Evolutionary conservation across 371 early-diverging fungal genomes (phyloP).

Genomic region (Mucor irregularis): DNA sequence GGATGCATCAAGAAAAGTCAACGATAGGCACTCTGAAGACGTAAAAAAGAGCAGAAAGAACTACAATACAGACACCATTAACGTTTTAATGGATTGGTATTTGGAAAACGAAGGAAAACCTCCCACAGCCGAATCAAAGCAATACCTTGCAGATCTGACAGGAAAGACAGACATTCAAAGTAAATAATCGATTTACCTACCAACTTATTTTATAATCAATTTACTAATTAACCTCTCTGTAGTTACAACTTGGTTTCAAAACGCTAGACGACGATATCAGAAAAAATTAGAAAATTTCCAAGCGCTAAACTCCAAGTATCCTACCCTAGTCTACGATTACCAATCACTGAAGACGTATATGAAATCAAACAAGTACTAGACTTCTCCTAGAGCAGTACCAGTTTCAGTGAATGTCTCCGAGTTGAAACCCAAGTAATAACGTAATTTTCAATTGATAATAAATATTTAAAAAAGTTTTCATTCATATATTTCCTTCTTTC

Average conservation of each 20-base stretch:
- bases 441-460: too few relatives aligned
- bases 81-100: conserved; percentile 40
- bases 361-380: conserved; percentile 2
- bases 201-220: too few relatives aligned
- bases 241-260: conserved; percentile 52
- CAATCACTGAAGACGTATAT: conserved; percentile 24
- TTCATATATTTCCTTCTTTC: background rate
- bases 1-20: background rate
- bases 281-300: conserved; percentile 29
- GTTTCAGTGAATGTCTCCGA: too few relatives aligned
- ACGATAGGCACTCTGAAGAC: background rate
- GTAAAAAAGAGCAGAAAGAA: conserved; percentile 36
- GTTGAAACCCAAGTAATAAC: too few relatives aligned
- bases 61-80: conserved; percentile 27
- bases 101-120: conserved; percentile 29
- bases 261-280: conserved; percentile 38
- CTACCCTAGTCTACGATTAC: conserved; percentile 30
- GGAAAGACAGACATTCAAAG: conserved; percentile 31
- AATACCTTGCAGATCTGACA: conserved; percentile 22
- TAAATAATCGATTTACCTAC: conserved; percentile 10
- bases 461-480: too few relatives aligned
- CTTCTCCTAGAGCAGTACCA: too few relatives aligned
- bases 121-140: conserved; percentile 27
- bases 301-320: conserved; percentile 12
- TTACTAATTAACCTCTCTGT: background rate